These are phyloP conservation scores for Mortierella sp. DNA, from an alignment of 371 early-diverging fungal genomes.

Conservation along the genomic window DNA sequence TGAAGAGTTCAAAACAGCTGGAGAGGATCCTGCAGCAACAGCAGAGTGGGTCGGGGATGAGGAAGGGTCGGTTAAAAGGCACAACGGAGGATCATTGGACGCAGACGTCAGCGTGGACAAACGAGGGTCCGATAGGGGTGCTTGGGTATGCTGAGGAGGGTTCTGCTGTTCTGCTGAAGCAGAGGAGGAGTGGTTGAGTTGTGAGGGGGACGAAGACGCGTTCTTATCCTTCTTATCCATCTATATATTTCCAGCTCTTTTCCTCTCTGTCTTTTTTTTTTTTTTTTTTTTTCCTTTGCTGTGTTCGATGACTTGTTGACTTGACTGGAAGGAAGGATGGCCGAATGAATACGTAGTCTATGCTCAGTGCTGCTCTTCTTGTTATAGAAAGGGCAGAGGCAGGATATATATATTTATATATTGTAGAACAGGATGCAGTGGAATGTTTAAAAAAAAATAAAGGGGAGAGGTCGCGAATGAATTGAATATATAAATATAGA, in stretches of 20 bases:
- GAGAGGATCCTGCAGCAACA: constrained; percentile 5
- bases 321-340: constrained; percentile 1
- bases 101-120: constrained; percentile 16
- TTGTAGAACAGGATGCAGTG: constrained; percentile 14
- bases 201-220: constrained; percentile 11
- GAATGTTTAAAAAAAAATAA: not conserved
- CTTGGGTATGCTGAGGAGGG: constrained; percentile 10
- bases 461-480: not conserved
- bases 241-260: not conserved
- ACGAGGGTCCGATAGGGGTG: constrained; percentile 8
- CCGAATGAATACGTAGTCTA: not conserved
- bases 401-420: not conserved
- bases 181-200: constrained; percentile 6
- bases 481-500: not conserved
- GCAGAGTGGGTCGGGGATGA: constrained; percentile 5
- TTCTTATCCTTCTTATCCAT: constrained; percentile 15
- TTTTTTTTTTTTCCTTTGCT: not conserved
- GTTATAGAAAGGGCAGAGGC: not conserved
- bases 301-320: not conserved
- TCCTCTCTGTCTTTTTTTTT: too few relatives aligned
- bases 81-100: constrained; percentile 18
- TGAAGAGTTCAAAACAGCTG: not conserved
- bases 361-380: not conserved
- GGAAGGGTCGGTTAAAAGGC: constrained; percentile 20
- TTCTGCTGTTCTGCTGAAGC: constrained; percentile 11